phyloP scores from a whole-genome alignment of 2,329 filamentous ascomycete genomes.

The Fonsecaea pedrosoi region DNA sequence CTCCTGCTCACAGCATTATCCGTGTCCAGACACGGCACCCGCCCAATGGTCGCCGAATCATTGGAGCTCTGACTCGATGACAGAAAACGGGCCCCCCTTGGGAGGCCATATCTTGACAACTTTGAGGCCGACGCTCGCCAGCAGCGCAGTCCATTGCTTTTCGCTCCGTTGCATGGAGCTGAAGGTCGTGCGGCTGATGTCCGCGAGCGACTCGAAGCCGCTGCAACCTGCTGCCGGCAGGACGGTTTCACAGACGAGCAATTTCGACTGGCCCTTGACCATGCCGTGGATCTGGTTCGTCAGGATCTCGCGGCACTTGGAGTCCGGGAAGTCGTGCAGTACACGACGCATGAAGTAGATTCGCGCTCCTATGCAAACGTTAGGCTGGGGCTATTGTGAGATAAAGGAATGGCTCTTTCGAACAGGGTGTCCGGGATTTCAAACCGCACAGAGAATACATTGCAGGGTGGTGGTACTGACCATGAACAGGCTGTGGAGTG shows the following conservation, averaged over 20 bases:
- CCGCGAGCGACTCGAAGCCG: slow-evolving; percentile 27
- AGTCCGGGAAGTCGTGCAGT: slow-evolving; percentile 49
- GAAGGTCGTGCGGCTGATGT: slow-evolving; percentile 40
- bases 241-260: slow-evolving; percentile 43
- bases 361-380: slow-evolving; percentile 44
- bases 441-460: neutral
- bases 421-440: neutral
- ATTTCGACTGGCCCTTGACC: slow-evolving; percentile 38
- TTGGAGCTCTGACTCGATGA: slow-evolving; percentile 25
- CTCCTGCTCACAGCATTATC: neutral
- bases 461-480: slow-evolving; percentile 13
- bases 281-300: slow-evolving; percentile 39
- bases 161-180: slow-evolving; percentile 39
- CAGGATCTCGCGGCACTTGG: slow-evolving; percentile 45
- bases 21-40: neutral
- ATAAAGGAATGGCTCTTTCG: neutral
- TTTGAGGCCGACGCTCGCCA: slow-evolving; percentile 34
- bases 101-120: slow-evolving; percentile 28
- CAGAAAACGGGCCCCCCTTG: slow-evolving; percentile 12
- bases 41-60: neutral
- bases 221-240: slow-evolving; percentile 37
- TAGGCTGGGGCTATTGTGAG: neutral
- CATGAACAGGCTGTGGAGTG: slow-evolving; percentile 43
- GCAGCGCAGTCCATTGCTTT: slow-evolving; percentile 37
- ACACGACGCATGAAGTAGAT: slow-evolving; percentile 48